These are phyloP conservation scores for Huntiella decipiens DNA, from an alignment of 2,329 filamentous ascomycete species.

Conservation along the genomic window DNA sequence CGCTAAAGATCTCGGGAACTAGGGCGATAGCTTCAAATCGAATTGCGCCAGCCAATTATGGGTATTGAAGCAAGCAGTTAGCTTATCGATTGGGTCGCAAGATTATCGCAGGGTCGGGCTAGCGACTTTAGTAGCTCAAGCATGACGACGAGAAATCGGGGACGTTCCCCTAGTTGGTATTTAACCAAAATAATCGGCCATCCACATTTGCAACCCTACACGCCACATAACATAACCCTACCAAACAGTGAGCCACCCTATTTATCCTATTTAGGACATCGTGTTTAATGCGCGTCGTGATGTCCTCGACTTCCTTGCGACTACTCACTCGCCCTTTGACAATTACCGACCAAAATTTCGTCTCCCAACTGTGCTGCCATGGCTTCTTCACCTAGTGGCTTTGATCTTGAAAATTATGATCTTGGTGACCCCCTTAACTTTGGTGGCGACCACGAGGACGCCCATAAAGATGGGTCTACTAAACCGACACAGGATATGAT, in stretches of 20 bases:
- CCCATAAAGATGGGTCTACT: slow-evolving; percentile 21
- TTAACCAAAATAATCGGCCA: too few species aligned
- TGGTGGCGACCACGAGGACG: slow-evolving; percentile 4
- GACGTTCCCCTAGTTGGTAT: too few species aligned
- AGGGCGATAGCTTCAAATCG: background rate
- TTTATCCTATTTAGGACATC: slow-evolving; percentile 7
- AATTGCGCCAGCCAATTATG: too few species aligned
- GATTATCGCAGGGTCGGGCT: too few species aligned
- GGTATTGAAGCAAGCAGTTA: background rate
- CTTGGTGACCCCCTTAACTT: slow-evolving; percentile 32
- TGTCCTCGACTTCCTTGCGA: too few species aligned
- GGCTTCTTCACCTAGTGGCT: slow-evolving; percentile 14
- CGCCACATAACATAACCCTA: background rate
- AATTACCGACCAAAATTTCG: too few species aligned
- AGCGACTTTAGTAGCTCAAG: background rate
- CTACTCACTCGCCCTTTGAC: too few species aligned
- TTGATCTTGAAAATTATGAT: slow-evolving; percentile 62
- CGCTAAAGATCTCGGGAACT: background rate
- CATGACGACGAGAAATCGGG: background rate
- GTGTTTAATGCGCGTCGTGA: slow-evolving; percentile 4
- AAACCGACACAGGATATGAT: slow-evolving; percentile 31
- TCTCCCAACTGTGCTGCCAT: background rate
- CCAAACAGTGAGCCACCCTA: background rate
- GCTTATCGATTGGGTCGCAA: background rate
- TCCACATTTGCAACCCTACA: too few species aligned